These are phyloP conservation scores for Flaveria brownii DNA, from an alignment of 129 eudicot genomes.

Conservation along the genomic window DNA sequence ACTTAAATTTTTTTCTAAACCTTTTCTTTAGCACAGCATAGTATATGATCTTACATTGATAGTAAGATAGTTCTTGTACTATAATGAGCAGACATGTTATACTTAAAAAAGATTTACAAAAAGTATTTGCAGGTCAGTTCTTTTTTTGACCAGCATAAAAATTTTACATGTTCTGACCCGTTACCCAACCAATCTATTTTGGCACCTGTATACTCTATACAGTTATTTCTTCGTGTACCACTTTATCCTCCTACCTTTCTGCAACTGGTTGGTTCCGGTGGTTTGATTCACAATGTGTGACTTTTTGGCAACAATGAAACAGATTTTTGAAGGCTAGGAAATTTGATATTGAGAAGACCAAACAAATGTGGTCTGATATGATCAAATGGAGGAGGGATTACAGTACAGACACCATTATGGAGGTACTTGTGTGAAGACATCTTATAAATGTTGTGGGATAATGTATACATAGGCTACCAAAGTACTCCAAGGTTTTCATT, in stretches of 20 bases:
- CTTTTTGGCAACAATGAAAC: constrained; percentile 14
- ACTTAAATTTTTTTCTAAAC: not conserved
- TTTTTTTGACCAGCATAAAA: not conserved
- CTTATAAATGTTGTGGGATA: not conserved
- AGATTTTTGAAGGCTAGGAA: constrained; percentile 58
- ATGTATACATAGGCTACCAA: constrained; percentile 12
- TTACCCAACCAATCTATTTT: not conserved
- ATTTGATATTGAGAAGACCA: constrained; percentile 55
- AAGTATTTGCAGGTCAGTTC: not conserved
- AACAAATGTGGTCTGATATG: constrained; percentile 62
- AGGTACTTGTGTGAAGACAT: constrained; percentile 44
- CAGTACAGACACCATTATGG: constrained; percentile 80
- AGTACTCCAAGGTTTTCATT: not conserved
- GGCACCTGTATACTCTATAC: not conserved
- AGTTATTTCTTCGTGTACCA: constrained; percentile 15
- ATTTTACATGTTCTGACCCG: not conserved
- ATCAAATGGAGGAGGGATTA: constrained; percentile 73
- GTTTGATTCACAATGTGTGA: not conserved
- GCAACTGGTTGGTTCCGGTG: not conserved
- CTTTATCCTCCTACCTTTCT: not conserved
- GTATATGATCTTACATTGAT: not conserved
- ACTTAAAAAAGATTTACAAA: not conserved
- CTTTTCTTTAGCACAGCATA: constrained; percentile 3
- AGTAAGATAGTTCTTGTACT: not conserved
- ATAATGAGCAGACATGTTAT: not conserved